Conservation (phyloP, 768 basidiomycete genomes). For the Boletus vinaceobasis region DNA sequence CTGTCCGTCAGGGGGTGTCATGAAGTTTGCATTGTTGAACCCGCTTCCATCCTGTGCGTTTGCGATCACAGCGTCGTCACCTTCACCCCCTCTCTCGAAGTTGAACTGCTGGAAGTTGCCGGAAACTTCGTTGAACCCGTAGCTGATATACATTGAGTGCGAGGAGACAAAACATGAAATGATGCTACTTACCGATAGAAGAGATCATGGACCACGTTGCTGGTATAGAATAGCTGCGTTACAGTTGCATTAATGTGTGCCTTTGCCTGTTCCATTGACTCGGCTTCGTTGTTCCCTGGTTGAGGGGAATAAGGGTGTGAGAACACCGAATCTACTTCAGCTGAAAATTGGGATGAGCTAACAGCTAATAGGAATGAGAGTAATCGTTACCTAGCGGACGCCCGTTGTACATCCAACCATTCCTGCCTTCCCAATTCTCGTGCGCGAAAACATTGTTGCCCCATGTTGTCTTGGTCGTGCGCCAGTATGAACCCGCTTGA, state of each 20-base stretch:
- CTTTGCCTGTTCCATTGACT: constrained; percentile 68
- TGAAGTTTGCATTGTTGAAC: constrained; percentile 90
- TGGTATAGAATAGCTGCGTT: constrained; percentile 86
- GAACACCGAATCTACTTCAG: constrained; percentile 39
- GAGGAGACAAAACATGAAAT: neutral
- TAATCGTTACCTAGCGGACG: constrained; percentile 57
- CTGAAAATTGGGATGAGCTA: constrained; percentile 2
- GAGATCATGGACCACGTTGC: constrained; percentile 77
- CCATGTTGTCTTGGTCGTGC: constrained; percentile 77
- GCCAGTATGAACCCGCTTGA: constrained; percentile 38
- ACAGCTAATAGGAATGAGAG: neutral
- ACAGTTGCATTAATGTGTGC: constrained; percentile 84
- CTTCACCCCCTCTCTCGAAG: constrained; percentile 85
- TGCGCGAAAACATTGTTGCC: constrained; percentile 94
- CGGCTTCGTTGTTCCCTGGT: constrained; percentile 43
- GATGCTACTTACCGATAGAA: constrained; percentile 56
- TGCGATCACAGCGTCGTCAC: constrained; percentile 87
- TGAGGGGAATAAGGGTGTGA: constrained; percentile 75
- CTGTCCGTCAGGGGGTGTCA: constrained; percentile 80
- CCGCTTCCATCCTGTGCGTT: constrained; percentile 96
- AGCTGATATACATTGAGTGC: constrained; percentile 39
- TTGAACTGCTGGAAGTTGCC: constrained; percentile 99
- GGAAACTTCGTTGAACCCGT: constrained; percentile 86
- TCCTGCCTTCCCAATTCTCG: constrained; percentile 85
- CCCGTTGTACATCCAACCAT: constrained; percentile 64